Base-by-base conservation (phyloP, 1,139 yeast species). In the Geotrichum reessii region DNA sequence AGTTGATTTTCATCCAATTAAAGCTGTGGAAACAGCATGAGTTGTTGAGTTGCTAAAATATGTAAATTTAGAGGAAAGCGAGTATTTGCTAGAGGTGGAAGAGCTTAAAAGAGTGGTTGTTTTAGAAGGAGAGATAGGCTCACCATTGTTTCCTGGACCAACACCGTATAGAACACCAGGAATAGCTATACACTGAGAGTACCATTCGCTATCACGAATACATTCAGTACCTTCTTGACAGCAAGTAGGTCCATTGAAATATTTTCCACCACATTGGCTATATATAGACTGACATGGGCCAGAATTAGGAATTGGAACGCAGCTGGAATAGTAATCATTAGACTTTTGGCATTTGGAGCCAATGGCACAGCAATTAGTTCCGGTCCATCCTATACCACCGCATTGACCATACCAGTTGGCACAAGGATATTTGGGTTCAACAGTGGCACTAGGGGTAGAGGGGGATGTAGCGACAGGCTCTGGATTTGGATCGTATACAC, bases 341-440 rank as follows among this genome's bases (percentile, higher is more conserved):
- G 17, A 14, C 22, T 27, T 14, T 14, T 3, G 12, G 31, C 61
- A 58, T 8, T 24, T 21, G 22, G 61, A 50, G 17, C 61, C 61
- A n/a, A 47, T 8, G n/a, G 56, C 46, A 40, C 61, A 58, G 53
- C 61, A 57, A 37, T 57, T 57, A 8, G 58, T 22, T 4, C 61
- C 61, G 3, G 40, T 21, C 59, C 59, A 58, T 17, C 58, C 54
- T n/a, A 25, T 57, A 11, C 61, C 61, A 14, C 61, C 61, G 21
- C 61, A 58, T 24, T 58, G 61, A 17, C 61, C 61, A 37, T 52
- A 57, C 58, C 59, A 52, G 40, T 54, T 55, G 22, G 55, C 58
- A 25, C 61, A 58, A 21, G 53, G 53, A 14, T 50, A 50, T 7
- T 21, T 44, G 24, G 47, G 47, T 21, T 7, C 47, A 19, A 17